Percentiles rank a stretch among this genome's conserved stretches.
Conservation (phyloP, 805 yeast genomes). For the Teunomyces tritomae region DNA sequence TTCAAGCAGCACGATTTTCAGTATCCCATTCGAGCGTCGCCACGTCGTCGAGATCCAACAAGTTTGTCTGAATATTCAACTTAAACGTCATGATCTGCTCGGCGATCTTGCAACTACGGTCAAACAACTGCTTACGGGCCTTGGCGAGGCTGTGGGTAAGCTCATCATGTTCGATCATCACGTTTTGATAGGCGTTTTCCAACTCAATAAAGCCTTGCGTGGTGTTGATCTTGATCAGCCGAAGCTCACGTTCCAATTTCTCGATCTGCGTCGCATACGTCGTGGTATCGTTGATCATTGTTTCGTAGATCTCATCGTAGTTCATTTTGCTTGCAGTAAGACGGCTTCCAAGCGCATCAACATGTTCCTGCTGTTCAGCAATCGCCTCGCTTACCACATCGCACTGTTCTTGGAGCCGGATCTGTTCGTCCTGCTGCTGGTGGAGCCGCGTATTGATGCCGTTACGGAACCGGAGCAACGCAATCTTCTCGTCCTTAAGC, state of each 20-base stretch:
- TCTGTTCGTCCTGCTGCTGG: conserved; percentile 53
- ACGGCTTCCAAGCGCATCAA: conserved; percentile 57
- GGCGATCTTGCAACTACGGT: conserved; percentile 55
- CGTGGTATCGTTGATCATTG: conserved; percentile 50
- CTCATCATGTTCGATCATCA: conserved; percentile 53
- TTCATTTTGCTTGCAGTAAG: conserved; percentile 50
- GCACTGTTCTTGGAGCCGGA: conserved; percentile 55
- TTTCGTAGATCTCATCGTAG: conserved; percentile 55
- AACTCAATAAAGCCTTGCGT: conserved; percentile 51
- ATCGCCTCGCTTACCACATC: conserved; percentile 56
- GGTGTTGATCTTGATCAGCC: conserved; percentile 44
- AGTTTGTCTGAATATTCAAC: conserved; percentile 58
- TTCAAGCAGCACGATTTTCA: not conserved
- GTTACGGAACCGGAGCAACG: conserved; percentile 27
- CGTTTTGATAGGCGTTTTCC: conserved; percentile 45
- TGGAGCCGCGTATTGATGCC: conserved; percentile 44
- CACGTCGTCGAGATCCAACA: conserved; percentile 56
- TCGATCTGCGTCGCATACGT: conserved; percentile 64
- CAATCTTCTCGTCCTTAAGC: conserved; percentile 45
- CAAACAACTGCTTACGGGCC: conserved; percentile 48
- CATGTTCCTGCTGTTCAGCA: conserved; percentile 52
- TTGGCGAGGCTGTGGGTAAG: conserved; percentile 44
- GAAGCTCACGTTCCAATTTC: conserved; percentile 57
- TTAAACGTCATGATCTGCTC: conserved; percentile 64
- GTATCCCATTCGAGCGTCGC: conserved; percentile 38